A percentile compares a stretch with the other conserved stretches of the same genome.
These are phyloP conservation scores for Colletotrichum sp. DNA, from an alignment of 2,329 filamentous ascomycete genomes.

Conservation along the genomic window DNA sequence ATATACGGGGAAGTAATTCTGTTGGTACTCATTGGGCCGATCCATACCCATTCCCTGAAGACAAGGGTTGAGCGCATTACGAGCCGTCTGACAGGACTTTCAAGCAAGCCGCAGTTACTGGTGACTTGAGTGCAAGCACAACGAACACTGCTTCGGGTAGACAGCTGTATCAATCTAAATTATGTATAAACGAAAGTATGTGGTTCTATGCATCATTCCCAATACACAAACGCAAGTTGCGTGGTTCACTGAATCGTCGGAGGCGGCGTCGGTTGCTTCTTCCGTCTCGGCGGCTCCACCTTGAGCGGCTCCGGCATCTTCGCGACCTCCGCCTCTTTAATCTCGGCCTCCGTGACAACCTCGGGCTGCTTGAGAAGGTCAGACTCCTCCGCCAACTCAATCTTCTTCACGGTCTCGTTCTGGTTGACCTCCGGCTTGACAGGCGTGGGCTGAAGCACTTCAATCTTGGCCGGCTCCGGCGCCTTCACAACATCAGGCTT, in stretches of 20 bases:
- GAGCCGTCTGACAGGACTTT: too few species aligned
- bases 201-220: not conserved
- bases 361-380: not conserved
- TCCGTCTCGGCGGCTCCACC: not conserved
- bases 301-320: not conserved
- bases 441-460: not conserved
- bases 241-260: conserved; percentile 1
- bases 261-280: conserved; percentile 3
- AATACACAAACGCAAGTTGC: not conserved
- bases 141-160: rapidly evolving
- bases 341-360: not conserved
- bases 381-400: not conserved
- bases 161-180: not conserved
- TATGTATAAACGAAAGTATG: not conserved
- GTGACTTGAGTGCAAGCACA: rapidly evolving
- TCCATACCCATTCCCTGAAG: rapidly evolving
- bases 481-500: not conserved
- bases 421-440: not conserved
- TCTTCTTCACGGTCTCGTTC: not conserved
- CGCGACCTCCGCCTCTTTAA: not conserved
- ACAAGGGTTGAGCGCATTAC: too few species aligned
- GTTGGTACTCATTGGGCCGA: too few species aligned
- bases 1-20: too few species aligned
- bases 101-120: too few species aligned
- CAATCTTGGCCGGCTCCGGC: not conserved